Percentiles rank a stretch among this genome's conserved stretches.
These are phyloP conservation scores for Acanthamoeba culbertsoni DNA, from an alignment of 208 protist species.

Conservation along the genomic window DNA sequence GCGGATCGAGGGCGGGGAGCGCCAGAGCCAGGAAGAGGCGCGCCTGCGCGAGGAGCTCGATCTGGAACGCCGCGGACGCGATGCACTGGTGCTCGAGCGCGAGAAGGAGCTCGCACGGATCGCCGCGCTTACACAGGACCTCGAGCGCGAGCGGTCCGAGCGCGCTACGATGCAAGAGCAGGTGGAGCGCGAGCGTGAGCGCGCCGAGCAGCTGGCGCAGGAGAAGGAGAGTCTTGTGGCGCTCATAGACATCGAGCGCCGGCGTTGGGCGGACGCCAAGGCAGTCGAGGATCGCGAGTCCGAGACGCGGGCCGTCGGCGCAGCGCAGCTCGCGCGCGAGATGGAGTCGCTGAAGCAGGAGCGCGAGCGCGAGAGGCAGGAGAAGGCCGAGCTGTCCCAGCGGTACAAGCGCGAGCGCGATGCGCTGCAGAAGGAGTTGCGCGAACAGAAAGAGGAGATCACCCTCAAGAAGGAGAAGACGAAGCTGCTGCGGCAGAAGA, in stretches of 20 bases:
- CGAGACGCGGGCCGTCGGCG: background rate
- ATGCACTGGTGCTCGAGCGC: background rate
- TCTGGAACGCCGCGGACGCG: background rate
- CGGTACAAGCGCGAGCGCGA: background rate
- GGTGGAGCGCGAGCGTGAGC: background rate
- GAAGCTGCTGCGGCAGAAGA: background rate
- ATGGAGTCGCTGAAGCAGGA: background rate
- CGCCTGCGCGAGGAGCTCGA: background rate
- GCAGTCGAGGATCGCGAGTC: background rate
- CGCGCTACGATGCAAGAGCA: background rate
- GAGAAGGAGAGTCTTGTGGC: background rate
- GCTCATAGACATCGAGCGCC: background rate
- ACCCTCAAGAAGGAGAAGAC: slow-evolving; percentile 25
- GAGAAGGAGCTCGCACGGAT: background rate
- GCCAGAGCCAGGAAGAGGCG: background rate
- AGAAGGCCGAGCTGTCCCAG: background rate
- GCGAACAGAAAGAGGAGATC: background rate
- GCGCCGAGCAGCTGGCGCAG: background rate
- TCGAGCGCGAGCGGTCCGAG: background rate
- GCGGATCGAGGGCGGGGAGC: background rate
- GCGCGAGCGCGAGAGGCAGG: background rate
- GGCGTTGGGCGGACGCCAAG: background rate
- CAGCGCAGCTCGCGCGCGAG: background rate
- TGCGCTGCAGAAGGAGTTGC: background rate
- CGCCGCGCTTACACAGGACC: background rate